These are phyloP conservation scores for Aristolochia contorta DNA, from an alignment of 164 flowering plant genomes.

Conservation along the genomic window DNA sequence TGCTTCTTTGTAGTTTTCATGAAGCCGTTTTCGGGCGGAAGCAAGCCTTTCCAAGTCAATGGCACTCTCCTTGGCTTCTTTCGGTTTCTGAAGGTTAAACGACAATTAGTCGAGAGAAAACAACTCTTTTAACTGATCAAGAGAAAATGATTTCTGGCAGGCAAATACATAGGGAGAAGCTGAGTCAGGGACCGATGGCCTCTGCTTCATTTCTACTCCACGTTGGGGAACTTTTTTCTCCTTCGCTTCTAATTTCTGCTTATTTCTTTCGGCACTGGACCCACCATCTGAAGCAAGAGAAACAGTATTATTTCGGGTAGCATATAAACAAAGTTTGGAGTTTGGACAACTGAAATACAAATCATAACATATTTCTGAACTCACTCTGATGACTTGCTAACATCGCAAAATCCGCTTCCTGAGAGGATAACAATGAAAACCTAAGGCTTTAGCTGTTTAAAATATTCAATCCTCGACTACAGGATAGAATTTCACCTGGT, in stretches of 20 bases:
- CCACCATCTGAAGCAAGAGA: conserved; percentile 36
- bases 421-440: conserved; percentile 6
- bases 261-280: conserved; percentile 52
- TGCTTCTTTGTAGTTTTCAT: conserved; percentile 81
- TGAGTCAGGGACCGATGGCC: conserved; percentile 24
- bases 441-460: not conserved
- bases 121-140: not conserved
- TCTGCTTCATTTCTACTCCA: conserved; percentile 34
- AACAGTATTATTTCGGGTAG: not conserved
- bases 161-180: conserved; percentile 30
- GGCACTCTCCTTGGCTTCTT: conserved; percentile 30
- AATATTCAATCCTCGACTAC: not conserved
- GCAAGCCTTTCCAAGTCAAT: conserved; percentile 71
- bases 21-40: conserved; percentile 82
- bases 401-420: conserved; percentile 73
- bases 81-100: conserved; percentile 37
- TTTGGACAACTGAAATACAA: not conserved
- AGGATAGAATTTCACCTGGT: conserved; percentile 36
- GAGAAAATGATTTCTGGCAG: not conserved
- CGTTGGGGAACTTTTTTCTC: conserved; percentile 27
- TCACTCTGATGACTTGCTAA: conserved; percentile 79
- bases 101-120: not conserved
- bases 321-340: not conserved
- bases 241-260: conserved; percentile 37
- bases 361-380: conserved; percentile 11